A percentile compares a stretch with the other conserved stretches of the same genome.
These are phyloP conservation scores for Paramarasmius palmivorus DNA, from an alignment of 1,284 basidiomycete genomes.

Conservation along the genomic window DNA sequence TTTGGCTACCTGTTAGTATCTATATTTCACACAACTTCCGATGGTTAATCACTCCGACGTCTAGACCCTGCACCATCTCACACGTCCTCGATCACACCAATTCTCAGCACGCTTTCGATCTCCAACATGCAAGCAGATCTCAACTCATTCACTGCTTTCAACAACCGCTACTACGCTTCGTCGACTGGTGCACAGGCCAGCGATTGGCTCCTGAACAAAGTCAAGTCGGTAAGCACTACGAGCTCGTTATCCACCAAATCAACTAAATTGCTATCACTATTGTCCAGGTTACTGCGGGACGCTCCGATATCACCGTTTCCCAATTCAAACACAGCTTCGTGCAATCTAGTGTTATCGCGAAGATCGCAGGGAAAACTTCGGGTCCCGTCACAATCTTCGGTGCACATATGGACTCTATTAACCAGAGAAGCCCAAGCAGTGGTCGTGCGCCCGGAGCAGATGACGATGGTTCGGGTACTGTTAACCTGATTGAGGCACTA, in stretches of 20 bases:
- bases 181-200: conserved; percentile 8
- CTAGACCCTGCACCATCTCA: conserved; percentile 10
- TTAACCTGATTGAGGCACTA: conserved; percentile 50
- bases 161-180: conserved; percentile 11
- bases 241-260: not conserved
- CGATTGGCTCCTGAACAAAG: conserved; percentile 5
- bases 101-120: conserved; percentile 9
- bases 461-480: conserved; percentile 32
- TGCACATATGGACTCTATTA: conserved; percentile 33
- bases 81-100: conserved; percentile 4
- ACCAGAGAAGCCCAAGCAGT: conserved; percentile 6
- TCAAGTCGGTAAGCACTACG: not conserved
- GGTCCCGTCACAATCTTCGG: conserved; percentile 39
- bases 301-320: not conserved
- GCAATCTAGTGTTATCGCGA: not conserved
- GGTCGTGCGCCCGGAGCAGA: conserved; percentile 38
- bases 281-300: not conserved
- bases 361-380: not conserved
- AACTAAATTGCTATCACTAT: not conserved
- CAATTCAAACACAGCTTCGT: not conserved
- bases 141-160: conserved; percentile 7
- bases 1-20: conserved; percentile 2
- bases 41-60: not conserved
- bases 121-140: conserved; percentile 7
- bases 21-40: too few relatives aligned